A percentile compares a stretch with the other conserved stretches of the same genome.
phyloP scores from a whole-genome alignment of 257 asterid species.

The Solanum megistacrolobum region DNA sequence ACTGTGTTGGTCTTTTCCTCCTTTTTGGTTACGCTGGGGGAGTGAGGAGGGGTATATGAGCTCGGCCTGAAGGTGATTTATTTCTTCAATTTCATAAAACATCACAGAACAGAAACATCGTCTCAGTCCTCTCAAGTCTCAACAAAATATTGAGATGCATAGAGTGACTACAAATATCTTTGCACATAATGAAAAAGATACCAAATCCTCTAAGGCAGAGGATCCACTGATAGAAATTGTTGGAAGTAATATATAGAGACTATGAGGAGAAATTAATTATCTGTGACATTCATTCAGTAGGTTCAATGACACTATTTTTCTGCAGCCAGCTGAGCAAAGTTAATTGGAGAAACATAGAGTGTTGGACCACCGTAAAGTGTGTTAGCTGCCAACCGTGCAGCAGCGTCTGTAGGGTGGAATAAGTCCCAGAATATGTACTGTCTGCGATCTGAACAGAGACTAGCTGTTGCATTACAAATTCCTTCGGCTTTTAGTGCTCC shows the following conservation, averaged over 20 bases:
- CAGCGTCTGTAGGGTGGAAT: conserved; percentile 28
- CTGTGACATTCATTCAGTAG: background rate
- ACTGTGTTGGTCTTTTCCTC: background rate
- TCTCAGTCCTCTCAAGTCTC: background rate
- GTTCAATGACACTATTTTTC: background rate
- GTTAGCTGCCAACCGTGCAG: conserved; percentile 21
- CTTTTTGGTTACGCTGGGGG: background rate
- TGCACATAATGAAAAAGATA: background rate
- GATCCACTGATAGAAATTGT: background rate
- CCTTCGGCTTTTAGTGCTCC: conserved; percentile 29
- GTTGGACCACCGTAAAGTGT: conserved; percentile 25
- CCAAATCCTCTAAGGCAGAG: background rate
- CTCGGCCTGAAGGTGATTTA: background rate
- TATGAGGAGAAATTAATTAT: background rate
- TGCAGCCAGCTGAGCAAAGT: conserved; percentile 20
- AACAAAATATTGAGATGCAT: background rate
- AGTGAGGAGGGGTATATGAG: background rate
- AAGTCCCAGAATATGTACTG: conserved; percentile 28
- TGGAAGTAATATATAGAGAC: background rate
- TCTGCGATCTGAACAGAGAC: conserved; percentile 10
- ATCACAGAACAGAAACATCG: background rate
- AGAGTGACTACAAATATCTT: background rate
- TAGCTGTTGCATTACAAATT: conserved; percentile 19
- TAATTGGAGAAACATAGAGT: conserved; percentile 22
- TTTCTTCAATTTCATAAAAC: background rate